Percentiles rank a stretch among this genome's conserved stretches.
Evolutionary conservation across 805 yeast genomes (phyloP).

Genomic region (Wickerhamiella slavikovae): DNA sequence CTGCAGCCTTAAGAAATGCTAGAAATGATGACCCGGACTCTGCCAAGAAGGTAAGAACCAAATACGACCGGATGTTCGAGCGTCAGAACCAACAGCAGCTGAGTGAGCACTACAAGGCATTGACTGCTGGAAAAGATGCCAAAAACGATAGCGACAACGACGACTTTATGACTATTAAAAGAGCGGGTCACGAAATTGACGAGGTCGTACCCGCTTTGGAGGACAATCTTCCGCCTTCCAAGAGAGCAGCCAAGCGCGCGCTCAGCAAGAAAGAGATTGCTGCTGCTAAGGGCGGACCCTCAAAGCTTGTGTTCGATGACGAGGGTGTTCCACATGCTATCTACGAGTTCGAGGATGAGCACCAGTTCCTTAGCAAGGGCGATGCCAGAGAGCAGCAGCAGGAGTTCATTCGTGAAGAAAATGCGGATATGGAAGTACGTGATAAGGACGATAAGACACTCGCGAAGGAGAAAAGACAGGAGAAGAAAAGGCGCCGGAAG

Average conservation of each 20-base stretch:
- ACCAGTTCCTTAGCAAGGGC: constrained; percentile 53
- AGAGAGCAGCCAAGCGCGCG: constrained; percentile 68
- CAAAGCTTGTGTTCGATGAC: constrained; percentile 75
- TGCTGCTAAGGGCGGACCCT: constrained; percentile 42
- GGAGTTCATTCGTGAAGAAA: constrained; percentile 45
- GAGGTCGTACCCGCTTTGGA: constrained; percentile 27
- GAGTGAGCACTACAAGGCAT: constrained; percentile 66
- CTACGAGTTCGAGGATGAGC: constrained; percentile 80
- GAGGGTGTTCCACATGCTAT: constrained; percentile 85
- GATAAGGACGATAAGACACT: constrained; percentile 62
- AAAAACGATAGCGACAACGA: constrained; percentile 23
- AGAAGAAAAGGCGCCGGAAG: constrained; percentile 73
- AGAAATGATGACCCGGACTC: constrained; percentile 19
- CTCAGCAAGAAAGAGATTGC: constrained; percentile 59
- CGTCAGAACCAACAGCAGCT: constrained; percentile 82
- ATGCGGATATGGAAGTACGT: constrained; percentile 42
- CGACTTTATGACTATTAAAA: constrained; percentile 64
- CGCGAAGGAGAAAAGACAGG: constrained; percentile 60
- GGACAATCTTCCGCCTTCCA: constrained; percentile 53
- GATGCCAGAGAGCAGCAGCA: constrained; percentile 49
- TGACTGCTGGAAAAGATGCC: constrained; percentile 21
- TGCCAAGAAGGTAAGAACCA: constrained; percentile 65
- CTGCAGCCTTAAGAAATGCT: constrained; percentile 40
- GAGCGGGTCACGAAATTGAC: constrained; percentile 48
- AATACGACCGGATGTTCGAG: constrained; percentile 89